Evolutionary conservation across 164 flowering plant species (phyloP), one percentile per base, ranked within the genome.

Genomic region (Annona cherimola): DNA sequence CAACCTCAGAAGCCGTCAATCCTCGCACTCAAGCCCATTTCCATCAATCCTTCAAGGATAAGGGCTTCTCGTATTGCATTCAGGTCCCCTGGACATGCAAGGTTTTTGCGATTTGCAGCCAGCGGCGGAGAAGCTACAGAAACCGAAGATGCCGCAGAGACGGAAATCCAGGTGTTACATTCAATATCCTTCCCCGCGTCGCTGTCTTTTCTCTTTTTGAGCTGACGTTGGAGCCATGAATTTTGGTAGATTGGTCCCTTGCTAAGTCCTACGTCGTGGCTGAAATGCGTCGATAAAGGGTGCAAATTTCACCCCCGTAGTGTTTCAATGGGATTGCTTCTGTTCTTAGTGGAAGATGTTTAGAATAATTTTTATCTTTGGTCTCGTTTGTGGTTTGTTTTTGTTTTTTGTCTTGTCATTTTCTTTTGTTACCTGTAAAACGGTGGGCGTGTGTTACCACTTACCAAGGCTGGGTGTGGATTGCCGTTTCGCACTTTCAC

Each of bases 41-140:
- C 66, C 45, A 5, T 54, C 9, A 68, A 42, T 26, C 63, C 72
- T 59, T 42, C 44, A 6, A 69, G 45, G 4, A 8, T 39, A 62
- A 43, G 20, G n/a, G 44, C 41, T 26, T 68, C 71, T 18, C 18
- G 16, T 68, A 6, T 44, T 7, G 41, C 69, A 6, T 16, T 3
- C 2, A 72, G 40, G 55, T 41, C 62, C n/a, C 61, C 26, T 55
- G 42, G 59, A 61, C 42, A 62, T 46, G 69, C 75, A 18, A 54
- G 67, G 7, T 71, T 74, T 55, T 3, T 67, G 41, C 40, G 70
- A 11, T 68, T 74, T 68, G 63, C 77, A 67, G 69, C 73, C 45
- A 45, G 39, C 41, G 77, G 66, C 20, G 77, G 66, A 42, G 80
- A 78, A 57, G 54, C 75, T 55, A 64, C 73, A 57, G 73, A 74